Conservation (phyloP, 495 filamentous ascomycete genomes). For the Hypomontagnella submonticulosa region DNA sequence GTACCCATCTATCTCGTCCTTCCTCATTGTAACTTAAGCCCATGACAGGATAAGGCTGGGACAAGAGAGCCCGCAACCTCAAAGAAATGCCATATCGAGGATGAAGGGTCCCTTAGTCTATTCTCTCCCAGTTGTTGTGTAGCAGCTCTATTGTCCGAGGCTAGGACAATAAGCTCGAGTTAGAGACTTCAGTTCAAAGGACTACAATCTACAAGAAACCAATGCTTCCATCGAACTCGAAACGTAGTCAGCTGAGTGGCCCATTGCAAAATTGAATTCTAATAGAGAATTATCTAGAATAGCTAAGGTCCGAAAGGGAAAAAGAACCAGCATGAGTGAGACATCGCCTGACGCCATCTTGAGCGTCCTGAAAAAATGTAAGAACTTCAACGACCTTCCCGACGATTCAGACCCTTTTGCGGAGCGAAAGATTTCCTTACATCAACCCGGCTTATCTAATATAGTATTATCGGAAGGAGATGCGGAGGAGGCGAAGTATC, state of each 20-base stretch:
- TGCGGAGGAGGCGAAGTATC: slow-evolving; percentile 2
- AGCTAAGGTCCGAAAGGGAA: not conserved
- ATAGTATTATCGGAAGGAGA: slow-evolving; percentile 11
- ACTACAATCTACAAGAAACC: slow-evolving; percentile 1
- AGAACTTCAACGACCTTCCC: slow-evolving; percentile 17
- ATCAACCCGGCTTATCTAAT: not conserved
- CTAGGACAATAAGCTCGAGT: not conserved
- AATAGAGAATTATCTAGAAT: not conserved
- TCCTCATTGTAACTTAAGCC: too few species aligned
- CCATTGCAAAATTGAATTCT: not conserved
- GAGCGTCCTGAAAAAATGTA: not conserved
- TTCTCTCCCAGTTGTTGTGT: not conserved
- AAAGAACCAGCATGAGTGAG: not conserved
- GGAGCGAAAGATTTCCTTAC: slow-evolving; percentile 8
- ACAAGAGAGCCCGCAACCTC: not conserved
- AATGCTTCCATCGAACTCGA: not conserved
- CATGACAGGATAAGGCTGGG: too few species aligned
- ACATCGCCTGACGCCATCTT: not conserved
- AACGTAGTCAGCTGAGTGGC: not conserved
- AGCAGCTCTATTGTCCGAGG: not conserved
- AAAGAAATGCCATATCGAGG: slow-evolving; percentile 3
- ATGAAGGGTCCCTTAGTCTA: too few species aligned
- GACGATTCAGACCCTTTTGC: slow-evolving; percentile 1
- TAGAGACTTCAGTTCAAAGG: slow-evolving; percentile 1
- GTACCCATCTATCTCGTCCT: too few species aligned